Evolutionary conservation across 192 early-diverging fungal genomes (phyloP).

Genomic region (Physocladia obscura): DNA sequence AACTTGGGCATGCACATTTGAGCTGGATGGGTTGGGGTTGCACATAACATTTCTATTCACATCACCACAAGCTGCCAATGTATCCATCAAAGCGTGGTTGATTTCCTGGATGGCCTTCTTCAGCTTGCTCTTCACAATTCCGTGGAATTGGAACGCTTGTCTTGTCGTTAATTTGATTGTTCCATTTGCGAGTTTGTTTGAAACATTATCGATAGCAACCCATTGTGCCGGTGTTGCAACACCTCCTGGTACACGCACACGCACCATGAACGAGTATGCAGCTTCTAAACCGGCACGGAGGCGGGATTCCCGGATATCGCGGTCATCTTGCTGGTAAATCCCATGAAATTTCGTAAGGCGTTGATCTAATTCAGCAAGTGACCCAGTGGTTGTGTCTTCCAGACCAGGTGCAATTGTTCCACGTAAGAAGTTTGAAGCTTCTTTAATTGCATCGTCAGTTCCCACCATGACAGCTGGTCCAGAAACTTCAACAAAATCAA

Average conservation of each 20-base stretch:
- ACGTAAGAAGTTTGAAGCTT: conserved; percentile 86
- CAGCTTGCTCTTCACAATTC: conserved; percentile 87
- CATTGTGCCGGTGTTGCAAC: conserved; percentile 85
- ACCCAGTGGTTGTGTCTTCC: conserved; percentile 78
- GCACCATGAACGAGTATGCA: conserved; percentile 96
- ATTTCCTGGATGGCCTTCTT: conserved; percentile 87
- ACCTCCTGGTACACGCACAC: conserved; percentile 91
- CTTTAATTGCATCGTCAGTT: conserved; percentile 91
- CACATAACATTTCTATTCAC: conserved; percentile 97
- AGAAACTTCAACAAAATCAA: conserved; percentile 68
- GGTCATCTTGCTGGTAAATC: conserved; percentile 95
- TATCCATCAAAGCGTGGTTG: conserved; percentile 86
- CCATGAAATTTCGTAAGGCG: conserved; percentile 97
- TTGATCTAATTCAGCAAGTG: conserved; percentile 82
- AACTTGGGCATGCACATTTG: conserved; percentile 78
- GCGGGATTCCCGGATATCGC: conserved; percentile 85
- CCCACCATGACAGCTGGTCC: conserved; percentile 63
- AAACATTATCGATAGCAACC: conserved; percentile 91
- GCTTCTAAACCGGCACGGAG: conserved; percentile 83
- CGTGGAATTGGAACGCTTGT: conserved; percentile 97
- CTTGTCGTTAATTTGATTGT: conserved; percentile 94
- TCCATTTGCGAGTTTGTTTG: conserved; percentile 79
- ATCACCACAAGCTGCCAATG: conserved; percentile 95
- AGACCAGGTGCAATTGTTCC: conserved; percentile 88
- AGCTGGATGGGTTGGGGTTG: conserved; percentile 80